Evolutionary conservation across 495 filamentous ascomycete species (phyloP).

Genomic region (Penicillium bovifimosum): DNA sequence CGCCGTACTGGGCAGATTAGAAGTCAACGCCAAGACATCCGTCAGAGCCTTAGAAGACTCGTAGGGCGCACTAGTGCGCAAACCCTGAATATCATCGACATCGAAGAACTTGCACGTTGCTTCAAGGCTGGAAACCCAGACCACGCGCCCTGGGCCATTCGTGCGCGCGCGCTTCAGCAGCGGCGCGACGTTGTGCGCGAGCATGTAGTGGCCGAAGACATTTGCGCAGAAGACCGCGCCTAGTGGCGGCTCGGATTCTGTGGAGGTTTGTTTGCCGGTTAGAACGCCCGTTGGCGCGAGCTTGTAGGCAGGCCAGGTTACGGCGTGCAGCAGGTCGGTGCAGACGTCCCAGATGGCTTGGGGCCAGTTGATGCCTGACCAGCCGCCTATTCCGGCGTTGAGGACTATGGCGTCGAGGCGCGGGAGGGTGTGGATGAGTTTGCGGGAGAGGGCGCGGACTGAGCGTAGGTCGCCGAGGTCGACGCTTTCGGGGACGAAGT

Average conservation of each 20-base stretch:
- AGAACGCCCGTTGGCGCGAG: conserved; percentile 53
- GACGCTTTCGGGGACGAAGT: conserved; percentile 45
- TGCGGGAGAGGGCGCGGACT: conserved; percentile 46
- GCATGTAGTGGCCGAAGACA: conserved; percentile 91
- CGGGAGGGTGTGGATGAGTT: conserved; percentile 46
- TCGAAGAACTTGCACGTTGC: conserved; percentile 51
- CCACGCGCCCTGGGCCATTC: conserved; percentile 53
- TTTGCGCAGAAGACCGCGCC: conserved; percentile 86
- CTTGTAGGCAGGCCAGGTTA: conserved; percentile 80
- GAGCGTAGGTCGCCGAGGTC: conserved; percentile 54
- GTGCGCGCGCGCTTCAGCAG: conserved; percentile 54
- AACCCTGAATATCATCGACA: conserved; percentile 69
- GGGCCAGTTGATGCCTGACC: conserved; percentile 72
- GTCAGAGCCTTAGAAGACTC: conserved; percentile 81
- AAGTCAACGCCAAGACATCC: conserved; percentile 74
- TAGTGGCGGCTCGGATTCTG: conserved; percentile 48
- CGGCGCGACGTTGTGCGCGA: conserved; percentile 71
- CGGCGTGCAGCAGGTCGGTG: conserved; percentile 58
- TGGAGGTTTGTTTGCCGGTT: conserved; percentile 31
- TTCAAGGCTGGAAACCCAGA: conserved; percentile 84
- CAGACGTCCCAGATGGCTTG: conserved; percentile 52
- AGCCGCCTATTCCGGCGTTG: conserved; percentile 88
- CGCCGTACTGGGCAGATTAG: conserved; percentile 56
- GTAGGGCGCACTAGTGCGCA: conserved; percentile 59
- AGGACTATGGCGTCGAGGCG: conserved; percentile 75